These are phyloP conservation scores for Calamus simplicifolius DNA, from an alignment of 176 grass and related monocot genomes.

Conservation along the genomic window DNA sequence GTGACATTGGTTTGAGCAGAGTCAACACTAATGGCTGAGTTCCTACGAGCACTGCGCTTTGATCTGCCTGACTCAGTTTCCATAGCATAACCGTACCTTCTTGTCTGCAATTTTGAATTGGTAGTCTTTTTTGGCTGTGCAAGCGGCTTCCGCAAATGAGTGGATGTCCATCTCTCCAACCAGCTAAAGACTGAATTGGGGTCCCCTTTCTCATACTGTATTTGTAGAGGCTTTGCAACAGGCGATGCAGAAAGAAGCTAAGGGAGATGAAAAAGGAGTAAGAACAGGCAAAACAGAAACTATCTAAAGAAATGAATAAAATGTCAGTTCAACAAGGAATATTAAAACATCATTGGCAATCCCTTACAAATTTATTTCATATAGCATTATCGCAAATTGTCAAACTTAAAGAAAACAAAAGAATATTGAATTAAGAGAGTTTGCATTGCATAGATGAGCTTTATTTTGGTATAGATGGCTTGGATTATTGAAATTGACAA, in stretches of 20 bases:
- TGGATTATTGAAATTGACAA: background rate
- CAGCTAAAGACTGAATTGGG: slow-evolving; percentile 25
- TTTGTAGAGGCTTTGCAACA: slow-evolving; percentile 15
- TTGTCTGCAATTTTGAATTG: slow-evolving; percentile 10
- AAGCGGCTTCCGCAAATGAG: slow-evolving; percentile 20
- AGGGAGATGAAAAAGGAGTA: background rate
- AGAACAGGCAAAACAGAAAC: background rate
- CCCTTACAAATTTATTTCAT: no score
- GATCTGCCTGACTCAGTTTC: slow-evolving; percentile 83
- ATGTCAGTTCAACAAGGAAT: no score
- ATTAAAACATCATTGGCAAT: no score
- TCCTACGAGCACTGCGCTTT: slow-evolving; percentile 51
- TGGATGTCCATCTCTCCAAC: slow-evolving; percentile 24
- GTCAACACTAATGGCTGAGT: slow-evolving; percentile 21
- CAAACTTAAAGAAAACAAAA: no score
- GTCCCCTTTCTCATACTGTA: slow-evolving; percentile 18
- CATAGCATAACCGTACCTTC: slow-evolving; percentile 47
- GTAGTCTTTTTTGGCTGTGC: background rate
- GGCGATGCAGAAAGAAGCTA: slow-evolving; percentile 18
- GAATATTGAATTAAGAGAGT: no score
- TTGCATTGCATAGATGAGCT: no score
- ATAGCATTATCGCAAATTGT: no score
- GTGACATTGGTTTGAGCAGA: slow-evolving; percentile 36
- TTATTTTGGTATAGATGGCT: no score
- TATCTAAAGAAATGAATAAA: no score